Conservation (phyloP, 495 filamentous ascomycete species). For the Aspergillus mulundensis region DNA sequence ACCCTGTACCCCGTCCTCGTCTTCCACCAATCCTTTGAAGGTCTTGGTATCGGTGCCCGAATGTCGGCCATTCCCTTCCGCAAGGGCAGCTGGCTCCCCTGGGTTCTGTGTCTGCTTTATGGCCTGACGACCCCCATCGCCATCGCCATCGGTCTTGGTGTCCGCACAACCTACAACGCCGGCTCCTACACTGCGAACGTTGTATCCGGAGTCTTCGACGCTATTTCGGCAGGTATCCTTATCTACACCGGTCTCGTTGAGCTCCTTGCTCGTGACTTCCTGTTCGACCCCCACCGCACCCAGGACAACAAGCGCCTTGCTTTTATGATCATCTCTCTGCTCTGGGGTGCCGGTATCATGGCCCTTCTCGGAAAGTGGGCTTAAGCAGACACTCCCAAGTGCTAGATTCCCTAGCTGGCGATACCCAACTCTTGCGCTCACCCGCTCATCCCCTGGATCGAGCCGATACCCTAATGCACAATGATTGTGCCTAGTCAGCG, state of each 20-base stretch:
- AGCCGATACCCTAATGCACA: too few species aligned
- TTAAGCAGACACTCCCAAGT: not conserved
- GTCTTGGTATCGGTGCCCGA: conserved; percentile 6
- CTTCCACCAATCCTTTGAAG: conserved; percentile 12
- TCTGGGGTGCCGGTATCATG: conserved; percentile 11
- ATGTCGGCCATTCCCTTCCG: conserved; percentile 9
- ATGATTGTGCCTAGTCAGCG: too few species aligned
- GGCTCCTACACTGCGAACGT: not conserved
- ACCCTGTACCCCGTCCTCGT: conserved; percentile 8
- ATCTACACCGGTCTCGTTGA: conserved; percentile 6
- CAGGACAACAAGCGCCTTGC: conserved; percentile 6
- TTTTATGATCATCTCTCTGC: conserved; percentile 9
- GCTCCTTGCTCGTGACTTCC: conserved; percentile 6
- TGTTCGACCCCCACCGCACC: conserved; percentile 6
- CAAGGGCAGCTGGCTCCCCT: not conserved
- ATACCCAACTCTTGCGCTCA: not conserved
- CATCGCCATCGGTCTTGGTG: conserved; percentile 5
- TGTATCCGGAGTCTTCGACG: conserved; percentile 1
- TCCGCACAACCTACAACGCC: conserved; percentile 6
- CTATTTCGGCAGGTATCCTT: conserved; percentile 5
- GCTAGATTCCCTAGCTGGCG: not conserved
- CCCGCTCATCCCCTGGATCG: too few species aligned
- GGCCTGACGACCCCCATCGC: conserved; percentile 8
- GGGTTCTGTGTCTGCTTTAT: not conserved
- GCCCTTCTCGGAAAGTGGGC: conserved; percentile 14